Conservation (phyloP, 352 stramenopile species). For the Pythium volutum region DNA sequence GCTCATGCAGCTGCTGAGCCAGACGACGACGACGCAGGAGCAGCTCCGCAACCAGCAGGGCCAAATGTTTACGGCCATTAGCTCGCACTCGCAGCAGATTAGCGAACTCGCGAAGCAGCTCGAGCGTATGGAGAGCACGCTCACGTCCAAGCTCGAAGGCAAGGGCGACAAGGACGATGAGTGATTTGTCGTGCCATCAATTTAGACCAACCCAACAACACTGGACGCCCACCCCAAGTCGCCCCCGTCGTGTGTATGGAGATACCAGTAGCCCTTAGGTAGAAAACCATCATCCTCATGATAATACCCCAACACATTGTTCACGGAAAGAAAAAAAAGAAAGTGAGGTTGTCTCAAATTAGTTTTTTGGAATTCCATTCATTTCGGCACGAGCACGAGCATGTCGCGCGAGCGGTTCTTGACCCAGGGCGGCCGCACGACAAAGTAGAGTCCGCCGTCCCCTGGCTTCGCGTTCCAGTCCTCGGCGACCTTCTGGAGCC, state of each 20-base stretch:
- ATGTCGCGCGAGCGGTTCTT: constrained; percentile 26
- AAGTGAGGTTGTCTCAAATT: no score
- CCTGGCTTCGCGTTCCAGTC: constrained; percentile 60
- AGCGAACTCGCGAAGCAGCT: constrained; percentile 75
- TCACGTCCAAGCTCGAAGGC: constrained; percentile 52
- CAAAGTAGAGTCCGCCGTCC: constrained; percentile 39
- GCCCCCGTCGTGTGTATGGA: not conserved
- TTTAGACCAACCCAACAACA: no score
- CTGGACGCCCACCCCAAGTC: no score
- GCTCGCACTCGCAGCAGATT: constrained; percentile 76
- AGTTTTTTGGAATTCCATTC: no score
- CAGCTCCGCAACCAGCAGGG: constrained; percentile 77
- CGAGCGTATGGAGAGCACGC: constrained; percentile 69
- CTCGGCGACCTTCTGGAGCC: constrained; percentile 71
- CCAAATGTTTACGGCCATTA: constrained; percentile 79
- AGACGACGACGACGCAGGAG: constrained; percentile 80
- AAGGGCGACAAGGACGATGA: constrained; percentile 1
- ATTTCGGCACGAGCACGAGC: constrained; percentile 22
- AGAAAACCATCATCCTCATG: constrained; percentile 7
- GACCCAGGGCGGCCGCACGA: constrained; percentile 39
- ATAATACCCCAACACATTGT: no score
- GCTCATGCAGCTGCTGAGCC: constrained; percentile 69
- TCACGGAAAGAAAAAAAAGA: no score
- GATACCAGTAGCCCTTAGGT: constrained; percentile 11
- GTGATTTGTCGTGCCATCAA: not conserved